Conservation (phyloP, 768 basidiomycete species). For the Cystofilobasidium bisporidii region DNA sequence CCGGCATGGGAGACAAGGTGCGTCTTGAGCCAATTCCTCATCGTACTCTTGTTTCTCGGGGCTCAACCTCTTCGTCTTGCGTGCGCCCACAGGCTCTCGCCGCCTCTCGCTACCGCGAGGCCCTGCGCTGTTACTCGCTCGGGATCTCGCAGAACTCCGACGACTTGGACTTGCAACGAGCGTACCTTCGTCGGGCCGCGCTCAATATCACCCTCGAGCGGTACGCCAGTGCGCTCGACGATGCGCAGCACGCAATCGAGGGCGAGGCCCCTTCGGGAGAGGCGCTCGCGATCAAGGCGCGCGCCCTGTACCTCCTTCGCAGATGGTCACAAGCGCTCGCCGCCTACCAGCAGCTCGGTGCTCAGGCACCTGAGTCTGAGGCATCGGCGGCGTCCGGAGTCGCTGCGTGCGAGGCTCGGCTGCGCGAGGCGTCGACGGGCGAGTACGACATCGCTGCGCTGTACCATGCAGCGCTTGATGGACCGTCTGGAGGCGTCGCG, state of each 20-base stretch:
- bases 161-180: background rate
- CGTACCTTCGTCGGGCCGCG: conserved; percentile 11
- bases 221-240: conserved; percentile 14
- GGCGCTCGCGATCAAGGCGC: background rate
- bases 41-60: too few species aligned
- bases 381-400: background rate
- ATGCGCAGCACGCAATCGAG: background rate
- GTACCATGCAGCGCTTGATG: conserved; percentile 1
- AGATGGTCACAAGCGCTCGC: conserved; percentile 14
- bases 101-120: background rate
- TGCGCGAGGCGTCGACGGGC: conserved; percentile 10
- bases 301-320: conserved; percentile 22
- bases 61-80: too few species aligned
- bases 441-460: conserved; percentile 10
- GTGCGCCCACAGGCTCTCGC: conserved; percentile 17
- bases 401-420: conserved; percentile 12
- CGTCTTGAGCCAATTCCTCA: too few species aligned
- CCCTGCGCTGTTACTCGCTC: conserved; percentile 1
- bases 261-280: background rate
- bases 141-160: conserved; percentile 12
- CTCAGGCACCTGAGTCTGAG: background rate
- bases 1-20: conserved; percentile 18
- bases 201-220: conserved; percentile 11
- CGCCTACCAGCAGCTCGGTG: conserved; percentile 2
- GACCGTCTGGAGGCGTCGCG: conserved; percentile 2